Conservation (phyloP, 1,139 yeast species). For the Meyerozyma athensensis region DNA sequence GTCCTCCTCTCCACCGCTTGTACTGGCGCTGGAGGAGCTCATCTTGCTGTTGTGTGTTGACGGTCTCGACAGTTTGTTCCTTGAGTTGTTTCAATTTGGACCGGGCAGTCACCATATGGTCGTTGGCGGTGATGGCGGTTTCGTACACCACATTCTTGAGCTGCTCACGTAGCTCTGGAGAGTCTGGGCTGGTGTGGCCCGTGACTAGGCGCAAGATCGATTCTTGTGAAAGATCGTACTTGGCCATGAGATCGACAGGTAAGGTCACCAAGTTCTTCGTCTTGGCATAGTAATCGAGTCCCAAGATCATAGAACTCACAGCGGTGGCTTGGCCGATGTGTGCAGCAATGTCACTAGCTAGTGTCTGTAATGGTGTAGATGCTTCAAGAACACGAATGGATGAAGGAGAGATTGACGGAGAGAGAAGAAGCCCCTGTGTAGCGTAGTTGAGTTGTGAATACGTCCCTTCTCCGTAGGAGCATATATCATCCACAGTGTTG, state of each 20-base stretch:
- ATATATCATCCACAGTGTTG: slow-evolving; percentile 51
- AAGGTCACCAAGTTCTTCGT: slow-evolving; percentile 49
- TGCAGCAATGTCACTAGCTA: slow-evolving; percentile 61
- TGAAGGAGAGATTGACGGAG: slow-evolving; percentile 57
- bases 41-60: slow-evolving; percentile 22
- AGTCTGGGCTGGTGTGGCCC: slow-evolving; percentile 33
- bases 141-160: slow-evolving; percentile 63
- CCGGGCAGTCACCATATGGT: slow-evolving; percentile 69
- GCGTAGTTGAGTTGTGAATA: slow-evolving; percentile 70
- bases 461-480: slow-evolving; percentile 79
- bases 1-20: slow-evolving; percentile 36
- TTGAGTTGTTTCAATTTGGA: slow-evolving; percentile 41
- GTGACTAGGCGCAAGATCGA: slow-evolving; percentile 47
- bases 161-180: slow-evolving; percentile 28
- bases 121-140: slow-evolving; percentile 73
- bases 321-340: slow-evolving; percentile 84
- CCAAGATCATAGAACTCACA: slow-evolving; percentile 61
- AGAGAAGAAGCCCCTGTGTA: slow-evolving; percentile 56
- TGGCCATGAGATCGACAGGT: slow-evolving; percentile 60
- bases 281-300: slow-evolving; percentile 54
- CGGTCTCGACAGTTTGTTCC: slow-evolving; percentile 26
- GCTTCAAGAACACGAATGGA: slow-evolving; percentile 46
- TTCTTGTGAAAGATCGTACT: slow-evolving; percentile 60
- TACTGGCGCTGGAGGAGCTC: slow-evolving; percentile 27
- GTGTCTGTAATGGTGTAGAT: slow-evolving; percentile 37